Conservation (phyloP, 1,139 yeast species). For the Nematodospora anomalae region DNA sequence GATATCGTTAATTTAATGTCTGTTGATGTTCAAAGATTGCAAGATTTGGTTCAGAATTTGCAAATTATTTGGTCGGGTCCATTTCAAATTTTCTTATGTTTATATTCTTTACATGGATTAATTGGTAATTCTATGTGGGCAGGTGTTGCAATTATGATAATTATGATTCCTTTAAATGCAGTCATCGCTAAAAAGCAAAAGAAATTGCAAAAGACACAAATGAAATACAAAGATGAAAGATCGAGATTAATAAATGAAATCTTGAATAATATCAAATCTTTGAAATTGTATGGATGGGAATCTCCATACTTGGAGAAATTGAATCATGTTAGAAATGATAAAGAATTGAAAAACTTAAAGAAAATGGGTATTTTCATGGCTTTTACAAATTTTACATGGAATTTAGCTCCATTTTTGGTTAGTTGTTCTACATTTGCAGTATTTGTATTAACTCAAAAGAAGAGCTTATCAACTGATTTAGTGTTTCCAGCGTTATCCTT, state of each 20-base stretch:
- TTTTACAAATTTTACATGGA: constrained; percentile 73
- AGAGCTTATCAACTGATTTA: constrained; percentile 81
- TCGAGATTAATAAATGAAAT: constrained; percentile 76
- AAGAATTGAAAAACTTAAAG: constrained; percentile 77
- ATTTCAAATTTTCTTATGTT: constrained; percentile 81
- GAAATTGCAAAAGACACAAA: constrained; percentile 62
- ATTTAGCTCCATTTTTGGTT: constrained; percentile 86
- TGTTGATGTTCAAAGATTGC: constrained; percentile 92
- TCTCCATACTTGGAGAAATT: constrained; percentile 73
- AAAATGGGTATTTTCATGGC: constrained; percentile 80
- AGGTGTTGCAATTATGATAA: constrained; percentile 79
- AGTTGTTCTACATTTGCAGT: constrained; percentile 89
- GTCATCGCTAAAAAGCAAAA: constrained; percentile 72
- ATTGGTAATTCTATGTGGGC: constrained; percentile 97
- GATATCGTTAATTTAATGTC: constrained; percentile 97
- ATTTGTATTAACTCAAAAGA: constrained; percentile 61
- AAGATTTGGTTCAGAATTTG: constrained; percentile 83
- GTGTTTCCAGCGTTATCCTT: constrained; percentile 94
- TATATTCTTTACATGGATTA: constrained; percentile 69
- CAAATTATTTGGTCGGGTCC: constrained; percentile 97
- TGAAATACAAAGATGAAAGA: constrained; percentile 48
- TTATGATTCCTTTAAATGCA: constrained; percentile 86
- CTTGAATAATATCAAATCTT: constrained; percentile 84
- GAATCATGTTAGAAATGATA: constrained; percentile 80
- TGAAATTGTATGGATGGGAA: constrained; percentile 96